These are phyloP conservation scores for Closterium sp. DNA, from an alignment of 139 green algal genomes.

Conservation along the genomic window DNA sequence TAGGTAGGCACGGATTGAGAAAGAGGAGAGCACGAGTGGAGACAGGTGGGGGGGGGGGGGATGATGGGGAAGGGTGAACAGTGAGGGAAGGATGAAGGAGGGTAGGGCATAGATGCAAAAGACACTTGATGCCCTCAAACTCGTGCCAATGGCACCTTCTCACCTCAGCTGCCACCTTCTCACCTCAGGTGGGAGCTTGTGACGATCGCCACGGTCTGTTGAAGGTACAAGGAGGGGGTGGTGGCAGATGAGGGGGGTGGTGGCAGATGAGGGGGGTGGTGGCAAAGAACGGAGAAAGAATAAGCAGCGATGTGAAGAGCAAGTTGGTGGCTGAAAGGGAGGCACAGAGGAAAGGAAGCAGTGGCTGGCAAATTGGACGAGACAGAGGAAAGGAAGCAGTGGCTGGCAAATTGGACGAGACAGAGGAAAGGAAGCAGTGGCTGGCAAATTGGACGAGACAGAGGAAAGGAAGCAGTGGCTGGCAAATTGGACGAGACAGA, in stretches of 20 bases:
- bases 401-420: too few species aligned
- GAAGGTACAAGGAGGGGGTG: neutral
- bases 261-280: neutral
- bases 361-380: too few species aligned
- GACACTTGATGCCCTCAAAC: too few species aligned
- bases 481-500: too few species aligned
- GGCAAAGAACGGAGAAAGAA: neutral
- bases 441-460: too few species aligned
- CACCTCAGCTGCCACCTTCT: conserved; percentile 31
- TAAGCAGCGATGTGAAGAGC: neutral
- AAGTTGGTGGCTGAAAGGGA: too few species aligned
- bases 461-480: too few species aligned
- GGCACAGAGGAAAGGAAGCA: too few species aligned
- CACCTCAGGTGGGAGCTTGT: conserved; percentile 41
- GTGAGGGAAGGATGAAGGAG: neutral
- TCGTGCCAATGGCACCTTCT: too few species aligned
- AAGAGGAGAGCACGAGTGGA: neutral
- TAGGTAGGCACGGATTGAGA: too few species aligned
- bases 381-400: too few species aligned
- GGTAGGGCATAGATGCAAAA: neutral
- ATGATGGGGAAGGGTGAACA: neutral
- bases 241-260: neutral
- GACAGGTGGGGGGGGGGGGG: neutral
- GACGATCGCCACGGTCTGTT: conserved; percentile 30
- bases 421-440: too few species aligned